These are phyloP conservation scores for Sphagnum magellanicum DNA, from an alignment of 228 moss, liverwort and hornwort genomes.

Conservation along the genomic window DNA sequence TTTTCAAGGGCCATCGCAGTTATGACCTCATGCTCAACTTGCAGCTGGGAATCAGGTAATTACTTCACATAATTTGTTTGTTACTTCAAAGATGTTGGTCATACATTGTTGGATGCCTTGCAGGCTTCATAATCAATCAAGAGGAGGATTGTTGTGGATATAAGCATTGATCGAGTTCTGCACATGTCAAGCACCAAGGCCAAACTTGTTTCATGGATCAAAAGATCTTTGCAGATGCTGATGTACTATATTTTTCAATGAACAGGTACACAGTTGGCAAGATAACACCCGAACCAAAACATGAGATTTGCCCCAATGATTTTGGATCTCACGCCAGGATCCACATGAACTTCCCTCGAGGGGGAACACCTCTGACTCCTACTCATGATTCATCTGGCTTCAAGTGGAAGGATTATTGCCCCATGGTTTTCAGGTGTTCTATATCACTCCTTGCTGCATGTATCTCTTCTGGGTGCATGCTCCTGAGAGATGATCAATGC, in stretches of 20 bases:
- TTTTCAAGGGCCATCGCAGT: constrained; percentile 93
- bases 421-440: constrained; percentile 92
- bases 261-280: constrained; percentile 95
- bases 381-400: constrained; percentile 91
- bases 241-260: neutral
- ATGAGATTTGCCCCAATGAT: constrained; percentile 70
- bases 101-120: no score
- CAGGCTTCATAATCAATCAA: no score
- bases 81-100: no score
- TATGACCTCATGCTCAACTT: constrained; percentile 98
- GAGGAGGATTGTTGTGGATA: no score
- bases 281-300: constrained; percentile 84
- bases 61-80: no score
- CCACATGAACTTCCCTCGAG: constrained; percentile 86
- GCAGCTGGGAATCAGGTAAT: constrained; percentile 95
- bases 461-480: no score
- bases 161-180: no score
- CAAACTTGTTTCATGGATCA: no score
- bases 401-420: constrained; percentile 99
- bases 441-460: neutral
- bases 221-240: no score
- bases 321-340: constrained; percentile 86
- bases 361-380: constrained; percentile 83
- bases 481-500: no score
- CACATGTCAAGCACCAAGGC: no score